phyloP scores from a whole-genome alignment of 2,329 filamentous ascomycete species.

The Sclerotinia spermophila region DNA sequence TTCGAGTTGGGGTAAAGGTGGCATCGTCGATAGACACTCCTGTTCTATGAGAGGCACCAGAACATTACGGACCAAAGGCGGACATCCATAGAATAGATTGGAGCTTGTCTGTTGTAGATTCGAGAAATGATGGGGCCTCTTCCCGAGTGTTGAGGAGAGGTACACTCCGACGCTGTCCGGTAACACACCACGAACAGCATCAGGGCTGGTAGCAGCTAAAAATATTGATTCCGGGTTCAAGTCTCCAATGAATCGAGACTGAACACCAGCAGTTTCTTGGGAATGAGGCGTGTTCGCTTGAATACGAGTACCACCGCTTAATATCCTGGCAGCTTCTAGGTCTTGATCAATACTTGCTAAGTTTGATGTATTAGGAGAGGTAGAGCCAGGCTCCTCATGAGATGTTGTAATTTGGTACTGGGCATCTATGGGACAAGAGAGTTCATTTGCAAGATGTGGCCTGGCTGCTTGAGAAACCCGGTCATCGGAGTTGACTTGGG shows the following conservation, averaged over 20 bases:
- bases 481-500: neutral
- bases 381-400: neutral
- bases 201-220: conserved; percentile 49
- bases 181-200: conserved; percentile 39
- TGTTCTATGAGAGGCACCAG: conserved; percentile 30
- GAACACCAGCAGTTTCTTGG: neutral
- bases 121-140: neutral
- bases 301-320: conserved; percentile 12
- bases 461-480: neutral
- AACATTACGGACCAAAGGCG: conserved; percentile 25
- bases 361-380: neutral
- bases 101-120: conserved; percentile 18
- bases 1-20: conserved; percentile 46
- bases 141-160: conserved; percentile 38
- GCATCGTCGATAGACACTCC: conserved; percentile 43
- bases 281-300: conserved; percentile 3
- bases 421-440: neutral
- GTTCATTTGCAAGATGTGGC: neutral
- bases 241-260: conserved; percentile 52
- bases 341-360: conserved; percentile 17
- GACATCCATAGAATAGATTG: conserved; percentile 25
- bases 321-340: conserved; percentile 18
- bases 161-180: conserved; percentile 55
- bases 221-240: conserved; percentile 59
- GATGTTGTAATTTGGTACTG: neutral